Base-by-base conservation (phyloP, 2,329 filamentous ascomycete genomes). In the Allantophomopsis cytisporea region DNA sequence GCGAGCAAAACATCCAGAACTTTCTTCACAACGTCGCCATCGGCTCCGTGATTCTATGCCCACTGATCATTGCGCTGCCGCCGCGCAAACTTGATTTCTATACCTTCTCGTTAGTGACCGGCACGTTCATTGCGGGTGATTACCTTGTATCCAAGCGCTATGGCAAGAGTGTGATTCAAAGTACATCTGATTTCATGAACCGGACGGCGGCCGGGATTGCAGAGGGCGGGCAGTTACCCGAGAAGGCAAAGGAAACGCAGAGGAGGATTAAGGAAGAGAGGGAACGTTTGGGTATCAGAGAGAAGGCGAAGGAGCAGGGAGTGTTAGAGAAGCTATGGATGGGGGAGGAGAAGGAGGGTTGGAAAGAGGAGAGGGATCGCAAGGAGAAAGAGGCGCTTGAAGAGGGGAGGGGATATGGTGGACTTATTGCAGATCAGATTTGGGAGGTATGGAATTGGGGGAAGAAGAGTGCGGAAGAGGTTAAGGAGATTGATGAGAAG, bases 81-180 rank as follows among this genome's bases (percentile, higher is more conserved):
- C 75, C 75, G 1, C 70, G 75, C 35, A 78, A 78, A 56, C 56
- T 80, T 37, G 74, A 79, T 51, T 50, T 71, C 39, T 77, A 74
- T 57, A 78, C 73, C 14, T 61, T 74, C 47, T 61, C 61, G 1
- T 64, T 79, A 7, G 56, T 63, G 33, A 54, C 62, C 20, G 62
- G 63, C 2, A 54, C 49, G 7, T 47, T 49, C 15, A 32, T 50
- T 2, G 49, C 47, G 21, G 49, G 42, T 2, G 56, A 58, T 38
- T 48, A 58, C n/a, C 40, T 57, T 11, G 39, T 46, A 2, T 39
- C 43, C 11, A 48, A 54, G 34, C 54, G 52, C 33, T 55, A 51
- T 2, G 54, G 55, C 7, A 39, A 47, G 5, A 47, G 44, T 12
- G 16, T 34, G 7, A 8, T 34, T 7, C 23, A 28, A 8, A 28